Conservation (phyloP, 495 filamentous ascomycete genomes). For the Cairneyella variabilis region DNA sequence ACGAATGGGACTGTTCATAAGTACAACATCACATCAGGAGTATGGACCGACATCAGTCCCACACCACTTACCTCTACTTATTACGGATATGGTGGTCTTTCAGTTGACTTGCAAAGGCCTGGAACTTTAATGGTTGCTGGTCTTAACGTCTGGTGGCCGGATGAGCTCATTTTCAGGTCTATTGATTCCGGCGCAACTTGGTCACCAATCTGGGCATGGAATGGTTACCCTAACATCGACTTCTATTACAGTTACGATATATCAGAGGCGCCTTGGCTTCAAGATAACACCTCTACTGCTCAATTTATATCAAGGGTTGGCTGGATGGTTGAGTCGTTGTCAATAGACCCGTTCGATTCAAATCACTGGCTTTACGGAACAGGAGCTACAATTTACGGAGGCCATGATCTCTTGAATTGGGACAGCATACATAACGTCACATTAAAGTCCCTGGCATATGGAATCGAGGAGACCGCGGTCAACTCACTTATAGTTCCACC, state of each 20-base stretch:
- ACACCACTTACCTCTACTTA: constrained; percentile 32
- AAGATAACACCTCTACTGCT: constrained; percentile 22
- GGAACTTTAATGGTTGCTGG: constrained; percentile 52
- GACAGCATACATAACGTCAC: constrained; percentile 33
- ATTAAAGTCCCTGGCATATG: constrained; percentile 49
- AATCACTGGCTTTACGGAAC: constrained; percentile 45
- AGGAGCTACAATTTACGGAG: constrained; percentile 42
- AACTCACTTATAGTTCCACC: constrained; percentile 47
- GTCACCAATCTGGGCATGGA: constrained; percentile 16
- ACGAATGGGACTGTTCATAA: constrained; percentile 46
- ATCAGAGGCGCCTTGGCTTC: constrained; percentile 23
- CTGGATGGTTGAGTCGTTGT: constrained; percentile 61
- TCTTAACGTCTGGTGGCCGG: constrained; percentile 56
- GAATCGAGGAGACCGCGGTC: constrained; percentile 57
- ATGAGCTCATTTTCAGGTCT: constrained; percentile 52
- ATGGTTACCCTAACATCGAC: background rate
- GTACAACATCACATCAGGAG: constrained; percentile 43
- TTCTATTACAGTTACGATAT: constrained; percentile 25
- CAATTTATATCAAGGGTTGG: constrained; percentile 29
- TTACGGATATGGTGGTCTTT: constrained; percentile 55
- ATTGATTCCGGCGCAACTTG: constrained; percentile 41
- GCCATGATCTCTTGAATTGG: constrained; percentile 43
- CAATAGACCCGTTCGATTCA: constrained; percentile 57
- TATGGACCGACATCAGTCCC: constrained; percentile 54
- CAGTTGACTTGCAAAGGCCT: constrained; percentile 48